A percentile compares a stretch with the other conserved stretches of the same genome.
phyloP scores from a whole-genome alignment of 495 filamentous ascomycete species.

The Neurospora africana region DNA sequence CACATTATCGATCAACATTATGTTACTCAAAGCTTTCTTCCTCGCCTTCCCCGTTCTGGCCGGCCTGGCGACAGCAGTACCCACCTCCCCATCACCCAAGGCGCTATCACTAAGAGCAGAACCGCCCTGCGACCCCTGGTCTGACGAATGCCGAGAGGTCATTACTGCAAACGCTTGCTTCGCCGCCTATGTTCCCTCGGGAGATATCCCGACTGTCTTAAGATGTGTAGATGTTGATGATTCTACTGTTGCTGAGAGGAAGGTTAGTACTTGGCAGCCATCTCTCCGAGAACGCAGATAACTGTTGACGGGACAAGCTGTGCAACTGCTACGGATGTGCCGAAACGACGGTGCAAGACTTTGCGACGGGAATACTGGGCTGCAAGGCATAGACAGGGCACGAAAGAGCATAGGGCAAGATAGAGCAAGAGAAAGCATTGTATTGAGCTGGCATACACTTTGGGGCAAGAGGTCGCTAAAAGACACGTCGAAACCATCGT shows the following conservation, averaged over 20 bases:
- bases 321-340: background rate
- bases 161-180: slow-evolving; percentile 1
- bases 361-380: background rate
- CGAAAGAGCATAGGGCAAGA: background rate
- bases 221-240: background rate
- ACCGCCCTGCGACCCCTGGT: background rate
- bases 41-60: background rate
- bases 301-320: background rate
- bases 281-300: background rate
- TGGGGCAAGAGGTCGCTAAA: background rate
- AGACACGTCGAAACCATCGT: background rate
- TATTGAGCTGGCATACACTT: background rate
- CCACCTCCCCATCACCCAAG: background rate
- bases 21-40: too few species aligned
- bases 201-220: background rate
- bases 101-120: background rate
- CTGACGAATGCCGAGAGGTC: background rate
- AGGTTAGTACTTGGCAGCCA: background rate
- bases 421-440: background rate
- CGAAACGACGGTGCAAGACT: background rate
- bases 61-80: background rate
- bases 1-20: too few species aligned
- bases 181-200: background rate
- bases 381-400: background rate
- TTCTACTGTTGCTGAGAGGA: background rate